These are phyloP conservation scores for Aspergillus fijiensis DNA, from an alignment of 2,329 filamentous ascomycete species.

Conservation along the genomic window DNA sequence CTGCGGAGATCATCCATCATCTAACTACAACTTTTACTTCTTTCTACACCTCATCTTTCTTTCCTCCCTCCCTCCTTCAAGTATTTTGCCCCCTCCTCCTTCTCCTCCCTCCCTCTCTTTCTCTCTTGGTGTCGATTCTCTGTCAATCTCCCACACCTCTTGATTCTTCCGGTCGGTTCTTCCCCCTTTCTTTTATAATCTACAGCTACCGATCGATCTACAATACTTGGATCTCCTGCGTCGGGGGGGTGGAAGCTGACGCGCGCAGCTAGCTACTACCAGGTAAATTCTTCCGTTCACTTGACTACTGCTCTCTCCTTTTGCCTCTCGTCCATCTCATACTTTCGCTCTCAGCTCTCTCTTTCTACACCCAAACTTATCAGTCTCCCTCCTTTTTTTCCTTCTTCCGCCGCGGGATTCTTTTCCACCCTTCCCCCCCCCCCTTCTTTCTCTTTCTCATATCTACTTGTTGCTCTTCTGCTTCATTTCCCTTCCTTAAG, in stretches of 20 bases:
- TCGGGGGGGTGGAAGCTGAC: neutral
- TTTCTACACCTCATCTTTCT: neutral
- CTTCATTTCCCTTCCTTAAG: neutral
- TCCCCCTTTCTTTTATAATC: neutral
- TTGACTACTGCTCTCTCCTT: neutral
- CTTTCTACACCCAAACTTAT: neutral
- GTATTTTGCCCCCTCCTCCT: neutral
- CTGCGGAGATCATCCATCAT: neutral
- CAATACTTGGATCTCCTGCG: neutral
- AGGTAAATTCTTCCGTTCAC: neutral
- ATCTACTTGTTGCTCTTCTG: neutral
- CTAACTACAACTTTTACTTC: neutral
- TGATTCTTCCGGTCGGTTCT: neutral
- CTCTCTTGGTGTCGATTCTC: neutral
- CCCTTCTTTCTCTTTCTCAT: neutral
- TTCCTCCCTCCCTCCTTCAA: neutral
- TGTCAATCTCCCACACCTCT: neutral
- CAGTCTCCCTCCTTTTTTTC: neutral
- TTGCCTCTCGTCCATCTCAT: neutral
- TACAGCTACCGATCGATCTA: neutral
- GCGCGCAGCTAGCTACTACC: constrained; percentile 6
- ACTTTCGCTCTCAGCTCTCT: neutral
- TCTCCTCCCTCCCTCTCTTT: neutral
- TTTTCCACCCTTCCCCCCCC: constrained; percentile 1
- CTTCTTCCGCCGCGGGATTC: neutral